Percentiles rank a stretch among this genome's conserved stretches.
Conservation (phyloP, 208 protist genomes). For the Crithidia fasciculata region DNA sequence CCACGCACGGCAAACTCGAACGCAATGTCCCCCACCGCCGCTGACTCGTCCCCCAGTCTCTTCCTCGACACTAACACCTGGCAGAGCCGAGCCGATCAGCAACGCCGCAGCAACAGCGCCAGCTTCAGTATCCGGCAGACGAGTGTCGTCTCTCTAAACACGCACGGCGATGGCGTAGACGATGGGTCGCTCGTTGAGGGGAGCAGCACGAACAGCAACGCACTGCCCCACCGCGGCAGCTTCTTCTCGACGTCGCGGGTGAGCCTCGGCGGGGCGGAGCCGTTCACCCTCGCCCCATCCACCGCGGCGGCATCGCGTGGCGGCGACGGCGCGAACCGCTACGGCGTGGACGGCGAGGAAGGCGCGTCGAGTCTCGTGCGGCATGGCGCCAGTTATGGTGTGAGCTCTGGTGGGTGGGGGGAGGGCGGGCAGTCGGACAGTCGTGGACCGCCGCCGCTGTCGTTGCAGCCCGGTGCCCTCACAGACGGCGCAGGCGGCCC, state of each 20-base stretch:
- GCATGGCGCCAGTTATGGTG: conserved; percentile 10
- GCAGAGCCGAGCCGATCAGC: not conserved
- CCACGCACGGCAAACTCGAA: too few relatives aligned
- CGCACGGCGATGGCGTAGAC: not conserved
- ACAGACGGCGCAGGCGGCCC: too few relatives aligned
- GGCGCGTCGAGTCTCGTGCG: not conserved
- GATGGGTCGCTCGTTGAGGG: not conserved
- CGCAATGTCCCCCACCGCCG: not conserved
- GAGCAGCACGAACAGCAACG: not conserved
- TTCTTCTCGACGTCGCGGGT: conserved; percentile 14
- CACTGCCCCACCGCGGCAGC: not conserved
- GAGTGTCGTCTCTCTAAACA: conserved; percentile 2
- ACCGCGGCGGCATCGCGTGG: not conserved
- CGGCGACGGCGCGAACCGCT: not conserved
- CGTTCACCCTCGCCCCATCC: conserved; percentile 4
- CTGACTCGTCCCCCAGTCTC: not conserved
- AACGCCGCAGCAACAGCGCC: not conserved
- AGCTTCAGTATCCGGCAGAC: conserved; percentile 11
- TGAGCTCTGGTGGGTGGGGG: not conserved
- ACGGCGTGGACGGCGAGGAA: not conserved
- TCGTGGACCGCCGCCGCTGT: conserved; percentile 5
- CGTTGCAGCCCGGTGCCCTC: not conserved
- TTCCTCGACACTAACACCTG: conserved; percentile 13
- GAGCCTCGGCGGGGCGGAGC: conserved; percentile 3
- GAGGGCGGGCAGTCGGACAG: not conserved